Conservation (phyloP, 352 stramenopile genomes). For the Blastocystis sp. region DNA sequence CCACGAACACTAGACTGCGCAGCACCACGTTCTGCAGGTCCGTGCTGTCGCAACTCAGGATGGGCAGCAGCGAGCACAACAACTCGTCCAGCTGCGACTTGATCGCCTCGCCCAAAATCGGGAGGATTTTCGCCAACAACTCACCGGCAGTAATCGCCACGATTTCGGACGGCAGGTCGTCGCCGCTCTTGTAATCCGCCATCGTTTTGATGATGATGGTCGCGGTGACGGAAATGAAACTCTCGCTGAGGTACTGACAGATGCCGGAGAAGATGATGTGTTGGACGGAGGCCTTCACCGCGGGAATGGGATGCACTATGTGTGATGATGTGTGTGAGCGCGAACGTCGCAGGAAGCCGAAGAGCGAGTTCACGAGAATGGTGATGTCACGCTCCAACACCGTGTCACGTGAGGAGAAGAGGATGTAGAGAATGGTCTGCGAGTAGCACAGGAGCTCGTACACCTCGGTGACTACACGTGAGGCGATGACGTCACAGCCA, state of each 20-base stretch:
- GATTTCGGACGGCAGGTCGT: conserved; percentile 46
- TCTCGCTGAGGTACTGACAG: conserved; percentile 58
- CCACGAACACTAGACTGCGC: conserved; percentile 33
- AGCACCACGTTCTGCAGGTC: conserved; percentile 29
- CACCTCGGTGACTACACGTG: conserved; percentile 24
- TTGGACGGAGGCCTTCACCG: conserved; percentile 50
- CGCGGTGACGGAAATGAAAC: conserved; percentile 41
- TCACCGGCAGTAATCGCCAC: conserved; percentile 37
- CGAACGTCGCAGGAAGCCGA: conserved; percentile 36
- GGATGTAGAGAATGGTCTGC: conserved; percentile 58
- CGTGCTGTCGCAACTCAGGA: conserved; percentile 2
- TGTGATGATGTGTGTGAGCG: background rate
- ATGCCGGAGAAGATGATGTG: conserved; percentile 51
- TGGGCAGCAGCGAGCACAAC: conserved; percentile 40
- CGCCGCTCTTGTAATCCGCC: conserved; percentile 11
- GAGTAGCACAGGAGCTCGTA: conserved; percentile 31
- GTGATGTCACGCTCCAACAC: conserved; percentile 60
- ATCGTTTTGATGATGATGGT: conserved; percentile 54
- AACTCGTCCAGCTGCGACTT: conserved; percentile 73
- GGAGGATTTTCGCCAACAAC: conserved; percentile 56
- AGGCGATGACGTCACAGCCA: background rate
- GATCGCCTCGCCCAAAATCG: conserved; percentile 71
- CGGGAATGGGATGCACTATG: conserved; percentile 63
- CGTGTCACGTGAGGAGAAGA: conserved; percentile 11
- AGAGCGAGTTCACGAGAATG: conserved; percentile 50